These are phyloP conservation scores for Paecilomyces sp. DNA, from an alignment of 2,329 filamentous ascomycete genomes.

Conservation along the genomic window DNA sequence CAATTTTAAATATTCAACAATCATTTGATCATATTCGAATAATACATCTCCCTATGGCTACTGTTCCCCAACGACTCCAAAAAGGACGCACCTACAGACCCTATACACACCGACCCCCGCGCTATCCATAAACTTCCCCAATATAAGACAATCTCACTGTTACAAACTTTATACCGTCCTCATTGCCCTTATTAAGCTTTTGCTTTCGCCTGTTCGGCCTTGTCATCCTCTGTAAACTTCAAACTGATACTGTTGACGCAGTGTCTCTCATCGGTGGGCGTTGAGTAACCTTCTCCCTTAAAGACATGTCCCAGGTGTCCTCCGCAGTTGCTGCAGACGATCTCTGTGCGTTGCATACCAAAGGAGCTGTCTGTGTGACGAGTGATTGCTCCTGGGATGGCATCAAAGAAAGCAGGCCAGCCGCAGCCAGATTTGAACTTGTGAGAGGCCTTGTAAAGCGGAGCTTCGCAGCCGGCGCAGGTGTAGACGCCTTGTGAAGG, in stretches of 20 bases:
- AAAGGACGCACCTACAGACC: not conserved
- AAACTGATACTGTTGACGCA: constrained; percentile 93
- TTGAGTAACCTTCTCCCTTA: constrained; percentile 76
- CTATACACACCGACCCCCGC: not conserved
- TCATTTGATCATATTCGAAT: not conserved
- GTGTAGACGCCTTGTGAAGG: constrained; percentile 70
- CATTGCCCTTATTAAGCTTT: constrained; percentile 16
- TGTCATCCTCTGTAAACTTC: constrained; percentile 66
- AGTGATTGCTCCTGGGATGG: constrained; percentile 80
- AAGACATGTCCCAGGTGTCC: constrained; percentile 89
- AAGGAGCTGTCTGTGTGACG: constrained; percentile 68
- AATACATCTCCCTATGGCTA: not conserved
- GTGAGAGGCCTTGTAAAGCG: constrained; percentile 85
- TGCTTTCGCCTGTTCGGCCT: constrained; percentile 13
- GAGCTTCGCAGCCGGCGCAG: constrained; percentile 78
- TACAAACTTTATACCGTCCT: not conserved
- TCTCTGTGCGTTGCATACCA: constrained; percentile 85
- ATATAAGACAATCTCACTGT: not conserved
- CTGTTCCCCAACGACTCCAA: not conserved
- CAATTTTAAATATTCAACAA: not conserved
- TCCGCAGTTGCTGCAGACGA: constrained; percentile 89
- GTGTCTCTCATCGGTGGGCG: constrained; percentile 90
- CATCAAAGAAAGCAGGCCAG: constrained; percentile 98
- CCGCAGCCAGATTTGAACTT: constrained; percentile 97
- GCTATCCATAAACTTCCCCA: constrained; percentile 3